A percentile compares a stretch with the other conserved stretches of the same genome.
phyloP scores from a whole-genome alignment of 2,329 filamentous ascomycete genomes.

The Xylaria sp. region DNA sequence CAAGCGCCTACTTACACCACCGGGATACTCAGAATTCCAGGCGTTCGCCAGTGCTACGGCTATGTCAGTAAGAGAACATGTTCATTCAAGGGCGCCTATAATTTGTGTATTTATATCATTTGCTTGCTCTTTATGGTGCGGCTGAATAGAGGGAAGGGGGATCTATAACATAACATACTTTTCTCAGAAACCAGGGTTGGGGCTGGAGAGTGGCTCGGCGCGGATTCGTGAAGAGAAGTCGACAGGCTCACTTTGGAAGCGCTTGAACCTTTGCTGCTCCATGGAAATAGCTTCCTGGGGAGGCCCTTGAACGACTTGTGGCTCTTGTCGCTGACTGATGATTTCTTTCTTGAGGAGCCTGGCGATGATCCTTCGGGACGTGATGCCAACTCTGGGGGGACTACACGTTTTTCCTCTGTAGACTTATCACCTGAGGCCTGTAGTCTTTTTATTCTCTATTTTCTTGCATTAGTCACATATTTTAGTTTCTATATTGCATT shows the following conservation, averaged over 20 bases:
- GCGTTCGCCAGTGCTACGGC: constrained; percentile 17
- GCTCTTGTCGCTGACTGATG: constrained; percentile 51
- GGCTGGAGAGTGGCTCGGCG: constrained; percentile 53
- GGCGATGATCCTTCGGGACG: not conserved
- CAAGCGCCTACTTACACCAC: constrained; percentile 48
- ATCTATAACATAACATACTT: constrained; percentile 28
- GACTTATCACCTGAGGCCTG: constrained; percentile 7
- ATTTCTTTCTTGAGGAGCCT: constrained; percentile 19
- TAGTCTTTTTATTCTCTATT: constrained; percentile 24
- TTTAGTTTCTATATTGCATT: not conserved
- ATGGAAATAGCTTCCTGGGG: constrained; percentile 55
- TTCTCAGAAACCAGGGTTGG: constrained; percentile 8
- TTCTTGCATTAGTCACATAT: constrained; percentile 6
- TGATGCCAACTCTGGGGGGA: not conserved
- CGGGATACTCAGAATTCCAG: constrained; percentile 44
- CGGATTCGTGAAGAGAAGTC: constrained; percentile 56
- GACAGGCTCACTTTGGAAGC: constrained; percentile 55
- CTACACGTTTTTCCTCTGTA: not conserved
- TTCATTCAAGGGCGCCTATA: not conserved
- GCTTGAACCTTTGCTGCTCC: constrained; percentile 53
- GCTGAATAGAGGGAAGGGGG: not conserved
- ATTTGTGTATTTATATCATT: not conserved
- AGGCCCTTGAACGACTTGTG: constrained; percentile 43
- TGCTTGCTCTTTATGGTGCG: not conserved
- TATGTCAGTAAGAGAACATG: constrained; percentile 23